phyloP scores from a whole-genome alignment of 164 flowering plant genomes.

The Stephania cephalantha region DNA sequence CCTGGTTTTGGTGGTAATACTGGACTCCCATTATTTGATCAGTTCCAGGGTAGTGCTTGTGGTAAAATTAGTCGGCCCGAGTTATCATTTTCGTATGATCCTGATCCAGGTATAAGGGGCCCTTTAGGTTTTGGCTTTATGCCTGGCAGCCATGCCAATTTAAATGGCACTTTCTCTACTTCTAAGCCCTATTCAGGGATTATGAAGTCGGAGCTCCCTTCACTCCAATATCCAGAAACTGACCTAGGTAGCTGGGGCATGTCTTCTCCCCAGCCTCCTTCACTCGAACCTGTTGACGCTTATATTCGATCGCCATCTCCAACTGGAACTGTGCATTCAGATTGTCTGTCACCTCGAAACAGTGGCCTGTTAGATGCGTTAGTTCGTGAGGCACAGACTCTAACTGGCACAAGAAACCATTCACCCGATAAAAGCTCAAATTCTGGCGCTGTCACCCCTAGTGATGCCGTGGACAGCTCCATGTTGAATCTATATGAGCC shows the following conservation, averaged over 20 bases:
- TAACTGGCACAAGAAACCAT: constrained; percentile 35
- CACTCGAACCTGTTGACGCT: constrained; percentile 22
- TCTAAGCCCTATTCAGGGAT: constrained; percentile 58
- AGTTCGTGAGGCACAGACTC: constrained; percentile 41
- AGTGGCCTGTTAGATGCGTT: constrained; percentile 71
- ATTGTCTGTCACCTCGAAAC: constrained; percentile 41
- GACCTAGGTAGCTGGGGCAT: constrained; percentile 53
- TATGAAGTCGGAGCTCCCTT: constrained; percentile 99
- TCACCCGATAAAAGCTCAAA: constrained; percentile 43
- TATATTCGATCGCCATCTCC: constrained; percentile 28
- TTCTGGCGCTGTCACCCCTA: constrained; percentile 37
- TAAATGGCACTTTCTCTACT: constrained; percentile 83
- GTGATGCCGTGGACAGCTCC: constrained; percentile 32
- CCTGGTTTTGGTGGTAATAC: constrained; percentile 26
- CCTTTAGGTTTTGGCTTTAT: constrained; percentile 20
- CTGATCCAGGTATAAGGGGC: constrained; percentile 19
- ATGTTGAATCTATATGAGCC: constrained; percentile 24
- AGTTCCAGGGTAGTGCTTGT: constrained; percentile 35
- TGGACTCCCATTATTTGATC: constrained; percentile 31
- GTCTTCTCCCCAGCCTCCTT: constrained; percentile 18
- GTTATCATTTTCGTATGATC: constrained; percentile 34
- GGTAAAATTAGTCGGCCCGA: constrained; percentile 35
- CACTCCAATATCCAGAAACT: constrained; percentile 89
- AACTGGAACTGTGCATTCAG: constrained; percentile 31
- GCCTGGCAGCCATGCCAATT: constrained; percentile 68